Conservation (phyloP, 176 grass and related monocot species). For the Luzula sylvatica region DNA sequence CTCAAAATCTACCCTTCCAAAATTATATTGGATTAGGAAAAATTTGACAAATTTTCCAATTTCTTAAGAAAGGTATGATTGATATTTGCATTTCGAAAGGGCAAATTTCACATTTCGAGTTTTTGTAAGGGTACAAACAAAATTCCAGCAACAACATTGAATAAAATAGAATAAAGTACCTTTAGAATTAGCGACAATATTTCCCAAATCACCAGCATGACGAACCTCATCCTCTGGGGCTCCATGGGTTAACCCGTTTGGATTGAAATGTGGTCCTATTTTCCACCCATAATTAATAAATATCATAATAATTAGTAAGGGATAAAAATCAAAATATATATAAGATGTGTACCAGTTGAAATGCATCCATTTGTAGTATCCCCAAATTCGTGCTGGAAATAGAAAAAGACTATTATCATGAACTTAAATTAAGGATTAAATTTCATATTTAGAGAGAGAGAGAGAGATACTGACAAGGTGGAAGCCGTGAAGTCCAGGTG, state of each 20-base stretch:
- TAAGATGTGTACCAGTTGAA: constrained; percentile 51
- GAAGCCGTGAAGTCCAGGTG: constrained; percentile 70
- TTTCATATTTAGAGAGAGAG: neutral
- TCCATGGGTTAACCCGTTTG: constrained; percentile 54
- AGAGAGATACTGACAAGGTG: constrained; percentile 52
- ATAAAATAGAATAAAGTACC: constrained; percentile 31
- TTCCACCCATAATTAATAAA: neutral
- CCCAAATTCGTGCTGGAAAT: constrained; percentile 72
- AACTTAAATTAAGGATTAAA: neutral
- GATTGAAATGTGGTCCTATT: constrained; percentile 88
- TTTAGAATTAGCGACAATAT: constrained; percentile 70
- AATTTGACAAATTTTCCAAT: too few relatives aligned
- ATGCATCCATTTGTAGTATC: constrained; percentile 95
- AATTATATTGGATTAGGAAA: too few relatives aligned
- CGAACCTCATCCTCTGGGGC: constrained; percentile 71
- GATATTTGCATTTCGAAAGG: constrained; percentile 7
- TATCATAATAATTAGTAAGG: too few relatives aligned
- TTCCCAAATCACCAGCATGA: constrained; percentile 90
- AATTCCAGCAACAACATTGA: too few relatives aligned
- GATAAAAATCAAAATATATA: neutral
- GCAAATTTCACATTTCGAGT: neutral
- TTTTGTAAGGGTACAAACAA: constrained; percentile 9
- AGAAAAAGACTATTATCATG: neutral
- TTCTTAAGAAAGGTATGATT: too few relatives aligned
- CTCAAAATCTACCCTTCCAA: too few relatives aligned